Evolutionary conservation across 768 basidiomycete genomes (phyloP).

Genomic region (Termitomyces sp.): DNA sequence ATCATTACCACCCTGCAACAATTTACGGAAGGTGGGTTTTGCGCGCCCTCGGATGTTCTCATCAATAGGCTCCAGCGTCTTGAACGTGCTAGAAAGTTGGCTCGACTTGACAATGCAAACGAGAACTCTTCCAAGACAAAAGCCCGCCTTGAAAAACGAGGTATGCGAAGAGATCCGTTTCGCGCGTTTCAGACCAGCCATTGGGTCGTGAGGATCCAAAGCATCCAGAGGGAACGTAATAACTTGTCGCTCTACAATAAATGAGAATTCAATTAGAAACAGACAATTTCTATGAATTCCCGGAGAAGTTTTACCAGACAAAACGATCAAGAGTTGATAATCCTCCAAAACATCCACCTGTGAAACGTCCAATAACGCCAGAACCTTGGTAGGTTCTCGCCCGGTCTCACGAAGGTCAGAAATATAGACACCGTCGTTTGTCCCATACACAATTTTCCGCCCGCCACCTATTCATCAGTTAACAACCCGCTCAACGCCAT

Average conservation of each 20-base stretch:
- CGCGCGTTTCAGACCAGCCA: slow-evolving; percentile 87
- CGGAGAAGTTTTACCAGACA: slow-evolving; percentile 69
- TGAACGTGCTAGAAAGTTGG: slow-evolving; percentile 94
- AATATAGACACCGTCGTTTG: slow-evolving; percentile 94
- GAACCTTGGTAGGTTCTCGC: slow-evolving; percentile 84
- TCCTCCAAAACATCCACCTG: slow-evolving; percentile 98
- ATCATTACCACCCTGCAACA: slow-evolving; percentile 93
- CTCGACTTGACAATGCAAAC: slow-evolving; percentile 98
- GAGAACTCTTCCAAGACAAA: slow-evolving; percentile 85
- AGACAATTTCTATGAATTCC: no score
- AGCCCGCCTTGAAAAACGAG: slow-evolving; percentile 95
- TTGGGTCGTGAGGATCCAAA: slow-evolving; percentile 85
- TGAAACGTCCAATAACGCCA: slow-evolving; percentile 83
- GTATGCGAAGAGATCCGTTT: slow-evolving; percentile 96
- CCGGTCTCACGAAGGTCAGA: slow-evolving; percentile 78
- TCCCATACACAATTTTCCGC: slow-evolving; percentile 89
- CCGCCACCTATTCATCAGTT: slow-evolving; percentile 60
- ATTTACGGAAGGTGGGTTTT: slow-evolving; percentile 92
- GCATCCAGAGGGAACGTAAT: slow-evolving; percentile 95
- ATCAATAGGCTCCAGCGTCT: slow-evolving; percentile 95
- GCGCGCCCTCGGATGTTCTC: slow-evolving; percentile 73
- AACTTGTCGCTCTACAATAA: slow-evolving; percentile 78
- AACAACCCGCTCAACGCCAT: neutral
- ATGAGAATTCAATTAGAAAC: neutral
- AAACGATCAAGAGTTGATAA: slow-evolving; percentile 92